Evolutionary conservation across 2,329 filamentous ascomycete genomes (phyloP).

Genomic region (Sphaerulina populicola): DNA sequence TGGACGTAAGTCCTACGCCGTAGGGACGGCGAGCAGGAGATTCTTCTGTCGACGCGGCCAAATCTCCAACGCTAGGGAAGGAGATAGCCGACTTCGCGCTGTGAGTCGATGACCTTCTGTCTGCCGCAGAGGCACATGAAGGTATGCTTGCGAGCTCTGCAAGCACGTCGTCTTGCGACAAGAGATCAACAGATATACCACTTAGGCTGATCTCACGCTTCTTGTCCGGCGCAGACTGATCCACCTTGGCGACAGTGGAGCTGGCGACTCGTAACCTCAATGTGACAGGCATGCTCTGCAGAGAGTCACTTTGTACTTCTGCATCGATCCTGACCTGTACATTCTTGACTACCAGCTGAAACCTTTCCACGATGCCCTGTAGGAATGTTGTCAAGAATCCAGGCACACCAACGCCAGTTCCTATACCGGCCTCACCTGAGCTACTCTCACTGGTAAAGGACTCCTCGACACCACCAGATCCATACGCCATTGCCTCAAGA

Average conservation of each 20-base stretch:
- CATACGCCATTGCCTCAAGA: slow-evolving; percentile 60
- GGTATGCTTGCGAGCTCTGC: slow-evolving; percentile 19
- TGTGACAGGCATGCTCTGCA: slow-evolving; percentile 42
- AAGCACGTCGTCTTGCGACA: slow-evolving; percentile 22
- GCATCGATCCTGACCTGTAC: slow-evolving; percentile 61
- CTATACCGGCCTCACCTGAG: slow-evolving; percentile 59
- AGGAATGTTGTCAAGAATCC: slow-evolving; percentile 63
- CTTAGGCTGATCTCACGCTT: slow-evolving; percentile 16
- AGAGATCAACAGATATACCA: slow-evolving; percentile 25
- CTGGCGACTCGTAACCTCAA: slow-evolving; percentile 58
- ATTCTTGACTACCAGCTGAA: slow-evolving; percentile 57
- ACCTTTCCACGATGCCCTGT: slow-evolving; percentile 64
- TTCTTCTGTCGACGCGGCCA: background rate
- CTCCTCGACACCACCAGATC: slow-evolving; percentile 49
- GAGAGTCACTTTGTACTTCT: slow-evolving; percentile 32
- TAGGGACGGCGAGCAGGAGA: background rate
- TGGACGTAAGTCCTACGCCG: background rate
- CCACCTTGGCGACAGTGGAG: slow-evolving; percentile 32
- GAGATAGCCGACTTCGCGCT: background rate
- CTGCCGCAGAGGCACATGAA: slow-evolving; percentile 5
- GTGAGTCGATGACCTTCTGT: slow-evolving; percentile 7
- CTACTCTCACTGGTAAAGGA: slow-evolving; percentile 49
- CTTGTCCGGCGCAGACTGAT: background rate
- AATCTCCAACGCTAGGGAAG: background rate
- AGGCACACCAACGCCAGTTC: slow-evolving; percentile 60